Base-by-base conservation (phyloP, 2,329 filamentous ascomycete genomes). In the Phialophora expanda region DNA sequence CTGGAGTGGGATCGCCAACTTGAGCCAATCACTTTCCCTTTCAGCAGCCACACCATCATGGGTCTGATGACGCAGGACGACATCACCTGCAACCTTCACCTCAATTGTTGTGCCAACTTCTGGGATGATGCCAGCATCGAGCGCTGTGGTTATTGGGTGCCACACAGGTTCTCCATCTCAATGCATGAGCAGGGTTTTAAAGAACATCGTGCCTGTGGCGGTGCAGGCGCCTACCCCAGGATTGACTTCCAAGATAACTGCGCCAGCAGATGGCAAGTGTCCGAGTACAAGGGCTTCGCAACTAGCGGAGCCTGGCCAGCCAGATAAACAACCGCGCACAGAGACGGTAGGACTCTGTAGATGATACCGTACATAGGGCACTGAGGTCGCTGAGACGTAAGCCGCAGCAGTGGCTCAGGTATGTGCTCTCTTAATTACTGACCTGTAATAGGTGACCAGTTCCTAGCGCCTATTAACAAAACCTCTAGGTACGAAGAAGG, bases 11-110 rank as follows among this genome's bases (percentile, higher is more conserved):
- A 60, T 65, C 34, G 51, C 20, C 53, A 20, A 5, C 2, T 28
- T 24, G 17, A 12, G 26, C 65, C 67, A 63, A 65, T 65, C 28
- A 54, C 17, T 22, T 50, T n/a, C 61, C 62, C n/a, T 48, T 51
- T 30, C 24, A 14, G 11, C 46, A 28, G 58, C 67, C 64, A 65
- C 64, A 66, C 61, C 50, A 57, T 9, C 22, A 32, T 32, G 55
- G 59, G 20, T 62, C 62, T 61, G 59, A 66, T 69, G 67, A 69
- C 67, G 67, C 65, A 69, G 48, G 56, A 48, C 54, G 32, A 51
- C 59, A 30, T 20, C 38, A 26, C 1, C 17, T 5, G 12, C 14
- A 14, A 46, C 54, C 20, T 22, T 20, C 59, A 62, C 66, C 58
- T 69, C 65, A 62, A 63, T 67, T 58, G 6, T 26, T 9, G n/a